Conservation (phyloP, 257 asterid species). For the Echites panduratus region DNA sequence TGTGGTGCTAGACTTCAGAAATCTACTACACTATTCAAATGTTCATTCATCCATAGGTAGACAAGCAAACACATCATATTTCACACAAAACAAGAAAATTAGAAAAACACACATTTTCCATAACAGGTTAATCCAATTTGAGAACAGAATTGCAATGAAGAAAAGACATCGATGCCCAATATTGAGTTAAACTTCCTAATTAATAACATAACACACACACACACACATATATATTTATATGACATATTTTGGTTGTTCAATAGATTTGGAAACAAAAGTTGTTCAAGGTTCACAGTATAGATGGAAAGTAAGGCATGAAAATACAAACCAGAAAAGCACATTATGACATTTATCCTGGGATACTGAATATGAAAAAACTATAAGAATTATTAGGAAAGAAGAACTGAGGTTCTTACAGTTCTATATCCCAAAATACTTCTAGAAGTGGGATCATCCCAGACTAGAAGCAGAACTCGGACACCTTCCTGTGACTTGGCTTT, state of each 20-base stretch:
- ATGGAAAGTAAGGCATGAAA: neutral
- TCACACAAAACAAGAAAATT: neutral
- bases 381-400: neutral
- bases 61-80: neutral
- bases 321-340: neutral
- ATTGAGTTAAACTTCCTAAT: neutral
- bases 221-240: no score
- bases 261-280: neutral
- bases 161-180: neutral
- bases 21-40: neutral
- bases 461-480: conserved; percentile 76
- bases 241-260: neutral
- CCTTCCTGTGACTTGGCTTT: conserved; percentile 89
- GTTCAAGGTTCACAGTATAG: neutral
- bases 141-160: neutral
- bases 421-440: conserved; percentile 71
- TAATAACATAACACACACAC: no score
- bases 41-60: neutral
- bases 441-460: conserved; percentile 98
- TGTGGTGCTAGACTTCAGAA: neutral
- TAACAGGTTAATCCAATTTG: neutral
- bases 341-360: neutral
- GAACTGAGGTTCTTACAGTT: conserved; percentile 52
- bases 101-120: neutral
- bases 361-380: neutral